phyloP scores from a whole-genome alignment of 1,284 basidiomycete species.

The Xerocomus subilludens region DNA sequence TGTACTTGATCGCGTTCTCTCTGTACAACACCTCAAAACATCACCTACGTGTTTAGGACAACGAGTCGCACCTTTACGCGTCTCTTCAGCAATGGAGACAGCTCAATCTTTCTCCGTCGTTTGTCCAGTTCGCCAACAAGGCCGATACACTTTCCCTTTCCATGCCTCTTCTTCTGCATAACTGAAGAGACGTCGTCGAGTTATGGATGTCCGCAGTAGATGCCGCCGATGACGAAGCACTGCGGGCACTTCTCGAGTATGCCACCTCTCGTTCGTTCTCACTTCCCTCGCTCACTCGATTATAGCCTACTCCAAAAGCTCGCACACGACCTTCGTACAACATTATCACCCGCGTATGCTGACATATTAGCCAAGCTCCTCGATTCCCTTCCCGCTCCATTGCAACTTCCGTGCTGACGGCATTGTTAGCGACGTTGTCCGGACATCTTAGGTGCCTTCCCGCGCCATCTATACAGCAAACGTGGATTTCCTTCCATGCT shows the following conservation, averaged over 20 bases:
- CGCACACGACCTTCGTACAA: slow-evolving; percentile 77
- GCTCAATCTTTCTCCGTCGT: slow-evolving; percentile 82
- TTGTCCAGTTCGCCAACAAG: slow-evolving; percentile 74
- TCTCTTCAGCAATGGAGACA: slow-evolving; percentile 78
- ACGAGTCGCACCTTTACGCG: slow-evolving; percentile 77
- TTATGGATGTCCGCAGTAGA: slow-evolving; percentile 70
- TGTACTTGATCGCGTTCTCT: slow-evolving; percentile 52
- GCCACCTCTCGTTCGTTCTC: slow-evolving; percentile 44
- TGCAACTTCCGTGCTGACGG: slow-evolving; percentile 68
- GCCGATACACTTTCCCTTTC: slow-evolving; percentile 74
- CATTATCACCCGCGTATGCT: slow-evolving; percentile 69
- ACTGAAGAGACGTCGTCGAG: slow-evolving; percentile 74
- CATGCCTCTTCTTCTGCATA: slow-evolving; percentile 83
- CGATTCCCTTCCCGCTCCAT: slow-evolving; percentile 69
- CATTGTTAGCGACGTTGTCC: slow-evolving; percentile 73
- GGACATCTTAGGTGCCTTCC: slow-evolving; percentile 76
- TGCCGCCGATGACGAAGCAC: slow-evolving; percentile 72
- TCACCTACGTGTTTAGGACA: slow-evolving; percentile 61
- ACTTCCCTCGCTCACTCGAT: slow-evolving; percentile 33
- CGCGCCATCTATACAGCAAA: slow-evolving; percentile 66
- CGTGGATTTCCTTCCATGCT: slow-evolving; percentile 66
- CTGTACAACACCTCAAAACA: slow-evolving; percentile 15
- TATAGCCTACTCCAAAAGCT: slow-evolving; percentile 78
- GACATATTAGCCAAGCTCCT: slow-evolving; percentile 66
- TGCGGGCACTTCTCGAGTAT: slow-evolving; percentile 77